These are phyloP conservation scores for Neoboletus magnificus DNA, from an alignment of 768 basidiomycete species.

Conservation along the genomic window DNA sequence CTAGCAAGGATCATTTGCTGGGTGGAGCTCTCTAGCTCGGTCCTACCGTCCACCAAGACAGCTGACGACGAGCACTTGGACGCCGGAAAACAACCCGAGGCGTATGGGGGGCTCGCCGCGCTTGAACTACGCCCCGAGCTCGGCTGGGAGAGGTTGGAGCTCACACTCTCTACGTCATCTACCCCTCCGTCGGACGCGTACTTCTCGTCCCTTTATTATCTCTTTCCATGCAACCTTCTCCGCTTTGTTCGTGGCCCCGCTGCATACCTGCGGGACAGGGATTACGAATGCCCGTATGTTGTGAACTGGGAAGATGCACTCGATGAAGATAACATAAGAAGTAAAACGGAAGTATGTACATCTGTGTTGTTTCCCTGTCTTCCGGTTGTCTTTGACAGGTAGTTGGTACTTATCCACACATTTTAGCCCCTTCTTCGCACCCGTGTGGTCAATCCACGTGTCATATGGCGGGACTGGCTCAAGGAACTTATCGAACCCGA, in stretches of 20 bases:
- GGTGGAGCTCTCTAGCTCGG: slow-evolving; percentile 50
- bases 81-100: slow-evolving; percentile 6
- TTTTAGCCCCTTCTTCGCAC: slow-evolving; percentile 62
- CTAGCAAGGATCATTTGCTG: slow-evolving; percentile 74
- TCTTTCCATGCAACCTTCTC: slow-evolving; percentile 87
- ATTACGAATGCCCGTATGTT: slow-evolving; percentile 56
- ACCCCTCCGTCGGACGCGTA: slow-evolving; percentile 62
- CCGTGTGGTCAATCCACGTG: slow-evolving; percentile 69
- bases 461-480: slow-evolving; percentile 63
- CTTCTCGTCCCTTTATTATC: slow-evolving; percentile 81
- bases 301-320: slow-evolving; percentile 69
- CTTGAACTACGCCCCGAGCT: slow-evolving; percentile 52
- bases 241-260: slow-evolving; percentile 72
- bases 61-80: slow-evolving; percentile 1
- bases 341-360: slow-evolving; percentile 62
- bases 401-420: background rate
- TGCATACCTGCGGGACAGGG: slow-evolving; percentile 53
- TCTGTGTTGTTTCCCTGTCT: background rate
- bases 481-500: slow-evolving; percentile 61
- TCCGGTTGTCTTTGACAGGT: background rate
- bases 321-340: slow-evolving; percentile 65
- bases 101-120: slow-evolving; percentile 36
- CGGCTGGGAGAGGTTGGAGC: slow-evolving; percentile 67
- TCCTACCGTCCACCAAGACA: background rate
- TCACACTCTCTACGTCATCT: slow-evolving; percentile 51